Conservation (phyloP, 768 basidiomycete genomes). For the Boletus vermiculosoides region DNA sequence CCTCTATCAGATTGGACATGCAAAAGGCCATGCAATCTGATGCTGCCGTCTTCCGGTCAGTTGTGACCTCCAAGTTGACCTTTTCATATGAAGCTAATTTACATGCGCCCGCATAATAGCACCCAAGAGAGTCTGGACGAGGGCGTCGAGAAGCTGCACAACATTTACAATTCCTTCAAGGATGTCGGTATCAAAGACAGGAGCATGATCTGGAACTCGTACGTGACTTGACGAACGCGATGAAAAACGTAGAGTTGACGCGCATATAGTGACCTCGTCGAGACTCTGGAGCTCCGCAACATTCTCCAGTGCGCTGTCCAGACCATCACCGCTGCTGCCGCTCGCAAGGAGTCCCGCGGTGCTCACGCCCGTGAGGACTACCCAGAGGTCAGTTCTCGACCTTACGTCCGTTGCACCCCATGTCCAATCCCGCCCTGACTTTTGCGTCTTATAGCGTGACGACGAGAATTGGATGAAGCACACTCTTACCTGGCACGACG, state of each 20-base stretch:
- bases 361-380: conserved; percentile 98
- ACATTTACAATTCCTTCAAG: conserved; percentile 85
- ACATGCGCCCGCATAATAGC: conserved; percentile 37
- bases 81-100: conserved; percentile 2
- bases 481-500: conserved; percentile 88
- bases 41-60: conserved; percentile 92
- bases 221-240: conserved; percentile 30
- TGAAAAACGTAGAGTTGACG: conserved; percentile 10
- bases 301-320: conserved; percentile 93
- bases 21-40: conserved; percentile 99
- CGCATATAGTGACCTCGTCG: conserved; percentile 78
- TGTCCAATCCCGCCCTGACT: conserved; percentile 1
- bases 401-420: background rate
- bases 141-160: conserved; percentile 82
- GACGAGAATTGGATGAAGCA: conserved; percentile 95
- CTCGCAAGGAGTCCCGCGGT: conserved; percentile 96
- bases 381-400: conserved; percentile 65
- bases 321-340: conserved; percentile 89
- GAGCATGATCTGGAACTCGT: conserved; percentile 99
- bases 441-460: conserved; percentile 62
- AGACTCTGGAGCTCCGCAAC: conserved; percentile 96
- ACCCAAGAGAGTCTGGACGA: conserved; percentile 89
- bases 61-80: background rate
- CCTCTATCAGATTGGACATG: conserved; percentile 91
- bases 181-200: conserved; percentile 96